Evolutionary conservation across 257 asterid genomes (phyloP).

Genomic region (Ajuga chamaepitys): DNA sequence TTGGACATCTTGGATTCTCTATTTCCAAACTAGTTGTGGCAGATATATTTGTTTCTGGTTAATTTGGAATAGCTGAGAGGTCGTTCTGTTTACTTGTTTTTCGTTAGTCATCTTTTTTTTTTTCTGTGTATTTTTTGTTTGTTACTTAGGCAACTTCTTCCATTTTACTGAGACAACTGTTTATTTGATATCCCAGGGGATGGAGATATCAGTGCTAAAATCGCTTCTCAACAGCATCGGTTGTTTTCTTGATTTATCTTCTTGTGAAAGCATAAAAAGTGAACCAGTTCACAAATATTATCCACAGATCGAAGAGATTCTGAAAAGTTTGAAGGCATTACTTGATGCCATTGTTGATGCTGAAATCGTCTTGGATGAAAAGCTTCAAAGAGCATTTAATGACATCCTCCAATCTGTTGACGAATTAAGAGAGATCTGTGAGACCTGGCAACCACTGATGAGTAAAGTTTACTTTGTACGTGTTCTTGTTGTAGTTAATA

Average conservation of each 20-base stretch:
- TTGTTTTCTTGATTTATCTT: constrained; percentile 42
- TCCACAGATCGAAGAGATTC: constrained; percentile 48
- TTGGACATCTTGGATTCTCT: neutral
- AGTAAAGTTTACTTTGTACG: constrained; percentile 84
- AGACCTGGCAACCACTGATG: constrained; percentile 64
- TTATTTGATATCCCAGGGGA: constrained; percentile 42
- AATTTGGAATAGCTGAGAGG: neutral
- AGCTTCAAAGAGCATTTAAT: constrained; percentile 42
- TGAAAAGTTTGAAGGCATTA: constrained; percentile 55
- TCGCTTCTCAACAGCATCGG: constrained; percentile 61
- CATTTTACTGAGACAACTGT: constrained; percentile 6
- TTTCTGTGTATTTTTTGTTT: neutral
- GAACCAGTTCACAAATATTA: constrained; percentile 58
- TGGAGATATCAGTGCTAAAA: constrained; percentile 65
- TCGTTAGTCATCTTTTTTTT: neutral
- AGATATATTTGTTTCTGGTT: neutral
- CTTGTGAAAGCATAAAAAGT: constrained; percentile 39
- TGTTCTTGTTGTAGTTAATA: constrained; percentile 1
- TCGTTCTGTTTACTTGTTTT: neutral
- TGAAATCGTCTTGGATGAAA: constrained; percentile 48
- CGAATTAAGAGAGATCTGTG: constrained; percentile 56
- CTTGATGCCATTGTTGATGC: constrained; percentile 45
- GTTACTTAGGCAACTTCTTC: neutral
- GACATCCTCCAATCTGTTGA: constrained; percentile 52
- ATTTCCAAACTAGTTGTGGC: neutral